Evolutionary conservation across 2,329 filamentous ascomycete species (phyloP).

Genomic region (Paecilomyces sp.): DNA sequence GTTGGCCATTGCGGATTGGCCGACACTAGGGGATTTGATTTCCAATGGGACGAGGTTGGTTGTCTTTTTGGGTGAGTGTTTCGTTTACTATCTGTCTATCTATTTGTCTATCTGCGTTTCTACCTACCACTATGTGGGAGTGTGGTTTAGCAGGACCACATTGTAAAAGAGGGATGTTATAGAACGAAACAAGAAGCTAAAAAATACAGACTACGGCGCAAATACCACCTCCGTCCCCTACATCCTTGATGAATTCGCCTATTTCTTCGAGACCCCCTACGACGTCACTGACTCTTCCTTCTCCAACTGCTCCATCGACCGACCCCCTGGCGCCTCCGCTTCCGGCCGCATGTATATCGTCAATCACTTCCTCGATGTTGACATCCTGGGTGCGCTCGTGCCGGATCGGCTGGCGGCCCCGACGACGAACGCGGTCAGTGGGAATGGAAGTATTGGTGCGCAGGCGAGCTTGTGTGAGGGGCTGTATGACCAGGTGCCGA

Average conservation of each 20-base stretch:
- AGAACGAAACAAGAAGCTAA: not conserved
- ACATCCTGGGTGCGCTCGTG: slow-evolving; percentile 34
- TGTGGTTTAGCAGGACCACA: too few relatives aligned
- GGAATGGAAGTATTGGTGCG: slow-evolving; percentile 37
- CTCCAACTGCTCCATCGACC: slow-evolving; percentile 36
- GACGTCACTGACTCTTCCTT: slow-evolving; percentile 35
- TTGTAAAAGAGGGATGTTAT: too few relatives aligned
- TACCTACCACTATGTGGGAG: too few relatives aligned
- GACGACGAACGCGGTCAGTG: slow-evolving; percentile 37
- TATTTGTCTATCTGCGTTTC: too few relatives aligned
- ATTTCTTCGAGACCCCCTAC: slow-evolving; percentile 42
- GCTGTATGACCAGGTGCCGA: slow-evolving; percentile 32
- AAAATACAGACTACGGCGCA: slow-evolving; percentile 32
- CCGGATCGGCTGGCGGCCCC: slow-evolving; percentile 33
- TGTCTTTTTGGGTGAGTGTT: slow-evolving; percentile 33
- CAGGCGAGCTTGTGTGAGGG: slow-evolving; percentile 33
- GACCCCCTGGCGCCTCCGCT: slow-evolving; percentile 30
- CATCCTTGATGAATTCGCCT: slow-evolving; percentile 36
- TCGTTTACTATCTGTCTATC: not conserved
- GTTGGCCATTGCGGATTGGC: slow-evolving; percentile 33
- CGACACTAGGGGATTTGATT: slow-evolving; percentile 36
- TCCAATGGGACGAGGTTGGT: slow-evolving; percentile 34
- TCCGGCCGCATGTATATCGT: slow-evolving; percentile 40
- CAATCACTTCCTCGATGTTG: slow-evolving; percentile 42
- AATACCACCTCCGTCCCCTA: slow-evolving; percentile 32